A percentile compares a stretch with the other conserved stretches of the same genome.
Evolutionary conservation across 164 flowering plant genomes (phyloP).

Genomic region (Cinnamomum micranthum): DNA sequence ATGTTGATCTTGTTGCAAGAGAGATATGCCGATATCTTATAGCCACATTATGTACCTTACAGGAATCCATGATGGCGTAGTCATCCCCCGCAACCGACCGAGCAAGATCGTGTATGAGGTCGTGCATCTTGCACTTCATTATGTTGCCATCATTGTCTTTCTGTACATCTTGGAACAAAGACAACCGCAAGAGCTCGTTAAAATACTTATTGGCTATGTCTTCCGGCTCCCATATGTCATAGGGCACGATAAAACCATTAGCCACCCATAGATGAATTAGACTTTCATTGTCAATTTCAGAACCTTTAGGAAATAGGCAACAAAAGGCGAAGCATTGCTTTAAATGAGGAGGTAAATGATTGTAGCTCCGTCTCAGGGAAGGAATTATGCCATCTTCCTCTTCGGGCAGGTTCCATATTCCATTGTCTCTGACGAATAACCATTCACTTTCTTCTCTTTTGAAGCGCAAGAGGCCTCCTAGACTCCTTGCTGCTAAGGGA

Average conservation of each 20-base stretch:
- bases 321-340: constrained; percentile 20
- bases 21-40: too few species aligned
- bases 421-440: too few species aligned
- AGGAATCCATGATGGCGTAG: too few species aligned
- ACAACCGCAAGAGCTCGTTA: constrained; percentile 1
- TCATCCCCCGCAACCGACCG: not conserved
- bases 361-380: constrained; percentile 13
- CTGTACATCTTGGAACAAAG: constrained; percentile 7
- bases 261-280: constrained; percentile 19
- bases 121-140: constrained; percentile 8
- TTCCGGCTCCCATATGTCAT: constrained; percentile 1
- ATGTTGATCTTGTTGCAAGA: too few species aligned
- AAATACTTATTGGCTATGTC: constrained; percentile 5
- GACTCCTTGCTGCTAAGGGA: too few species aligned
- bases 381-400: constrained; percentile 6
- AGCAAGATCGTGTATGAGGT: constrained; percentile 12
- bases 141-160: not conserved
- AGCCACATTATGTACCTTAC: too few species aligned
- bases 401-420: too few species aligned
- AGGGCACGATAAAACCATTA: constrained; percentile 9
- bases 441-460: too few species aligned
- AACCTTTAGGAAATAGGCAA: constrained; percentile 17
- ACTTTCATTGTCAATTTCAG: constrained; percentile 1
- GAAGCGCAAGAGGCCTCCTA: too few species aligned
- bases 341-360: constrained; percentile 16